Percentiles rank a stretch among this genome's conserved stretches.
Evolutionary conservation across 2,329 filamentous ascomycete genomes (phyloP).

Genomic region (Neoscytalidium dimidiatum): DNA sequence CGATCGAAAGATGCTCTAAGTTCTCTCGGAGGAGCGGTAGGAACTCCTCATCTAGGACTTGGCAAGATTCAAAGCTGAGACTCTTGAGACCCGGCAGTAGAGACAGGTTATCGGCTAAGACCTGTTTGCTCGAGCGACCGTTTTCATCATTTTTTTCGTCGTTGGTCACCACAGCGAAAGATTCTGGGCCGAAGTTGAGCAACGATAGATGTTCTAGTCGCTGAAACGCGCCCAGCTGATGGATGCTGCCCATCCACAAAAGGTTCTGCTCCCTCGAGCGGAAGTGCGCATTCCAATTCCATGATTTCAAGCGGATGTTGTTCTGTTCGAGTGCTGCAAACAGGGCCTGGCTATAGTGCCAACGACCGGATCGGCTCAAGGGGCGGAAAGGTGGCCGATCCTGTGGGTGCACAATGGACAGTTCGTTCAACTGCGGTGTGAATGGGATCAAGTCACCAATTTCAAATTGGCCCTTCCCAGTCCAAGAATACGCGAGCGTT

Average conservation of each 20-base stretch:
- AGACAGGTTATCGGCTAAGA: slow-evolving; percentile 52
- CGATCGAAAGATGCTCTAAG: slow-evolving; percentile 69
- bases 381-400: slow-evolving; percentile 67
- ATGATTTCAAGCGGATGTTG: slow-evolving; percentile 49
- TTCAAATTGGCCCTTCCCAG: slow-evolving; percentile 56
- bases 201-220: slow-evolving; percentile 36
- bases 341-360: slow-evolving; percentile 68
- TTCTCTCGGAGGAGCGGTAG: slow-evolving; percentile 68
- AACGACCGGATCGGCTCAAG: slow-evolving; percentile 46
- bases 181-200: slow-evolving; percentile 34
- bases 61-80: slow-evolving; percentile 74
- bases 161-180: neutral
- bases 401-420: slow-evolving; percentile 71
- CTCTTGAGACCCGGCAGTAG: slow-evolving; percentile 66
- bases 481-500: slow-evolving; percentile 57
- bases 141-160: slow-evolving; percentile 30
- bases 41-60: slow-evolving; percentile 67
- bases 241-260: slow-evolving; percentile 45
- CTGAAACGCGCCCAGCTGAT: slow-evolving; percentile 46
- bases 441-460: slow-evolving; percentile 61
- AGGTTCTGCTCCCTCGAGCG: slow-evolving; percentile 29
- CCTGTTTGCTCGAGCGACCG: slow-evolving; percentile 41
- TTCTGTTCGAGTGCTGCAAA: slow-evolving; percentile 63
- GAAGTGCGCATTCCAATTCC: slow-evolving; percentile 59
- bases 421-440: slow-evolving; percentile 66